phyloP scores from a whole-genome alignment of 1,139 yeast genomes.

The Pichia kudriavzevii region DNA sequence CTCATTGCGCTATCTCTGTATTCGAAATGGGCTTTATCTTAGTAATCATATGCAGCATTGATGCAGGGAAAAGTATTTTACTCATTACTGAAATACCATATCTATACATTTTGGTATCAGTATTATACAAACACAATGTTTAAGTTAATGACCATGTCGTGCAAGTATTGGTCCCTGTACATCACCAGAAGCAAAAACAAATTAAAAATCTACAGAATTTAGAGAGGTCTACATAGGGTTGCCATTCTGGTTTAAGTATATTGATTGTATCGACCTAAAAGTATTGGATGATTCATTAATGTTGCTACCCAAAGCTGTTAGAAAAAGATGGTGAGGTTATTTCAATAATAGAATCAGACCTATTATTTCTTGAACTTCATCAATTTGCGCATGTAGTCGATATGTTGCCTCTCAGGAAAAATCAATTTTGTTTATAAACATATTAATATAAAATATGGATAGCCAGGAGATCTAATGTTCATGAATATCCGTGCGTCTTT shows the following conservation, averaged over 20 bases:
- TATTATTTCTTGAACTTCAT: constrained; percentile 28
- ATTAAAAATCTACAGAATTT: no score
- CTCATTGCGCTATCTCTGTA: no score
- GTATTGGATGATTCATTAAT: neutral
- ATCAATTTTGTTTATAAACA: constrained; percentile 17
- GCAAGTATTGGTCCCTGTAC: constrained; percentile 31
- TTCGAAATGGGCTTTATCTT: no score
- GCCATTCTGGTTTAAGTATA: no score
- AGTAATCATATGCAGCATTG: constrained; percentile 33
- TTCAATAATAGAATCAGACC: constrained; percentile 13
- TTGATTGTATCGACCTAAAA: constrained; percentile 7
- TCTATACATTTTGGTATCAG: constrained; percentile 39
- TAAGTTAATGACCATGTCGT: constrained; percentile 27
- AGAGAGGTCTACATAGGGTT: no score
- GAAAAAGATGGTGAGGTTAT: constrained; percentile 3
- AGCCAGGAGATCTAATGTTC: constrained; percentile 36
- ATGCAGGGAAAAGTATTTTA: constrained; percentile 32
- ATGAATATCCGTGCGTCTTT: constrained; percentile 33
- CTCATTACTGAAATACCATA: constrained; percentile 32
- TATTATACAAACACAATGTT: constrained; percentile 35
- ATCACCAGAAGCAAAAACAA: constrained; percentile 20
- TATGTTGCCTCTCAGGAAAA: constrained; percentile 17
- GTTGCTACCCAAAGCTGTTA: constrained; percentile 2
- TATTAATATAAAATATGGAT: constrained; percentile 33
- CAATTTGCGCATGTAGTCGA: constrained; percentile 31